phyloP scores from a whole-genome alignment of 345 rosid species.

The Trapa bicornis region DNA sequence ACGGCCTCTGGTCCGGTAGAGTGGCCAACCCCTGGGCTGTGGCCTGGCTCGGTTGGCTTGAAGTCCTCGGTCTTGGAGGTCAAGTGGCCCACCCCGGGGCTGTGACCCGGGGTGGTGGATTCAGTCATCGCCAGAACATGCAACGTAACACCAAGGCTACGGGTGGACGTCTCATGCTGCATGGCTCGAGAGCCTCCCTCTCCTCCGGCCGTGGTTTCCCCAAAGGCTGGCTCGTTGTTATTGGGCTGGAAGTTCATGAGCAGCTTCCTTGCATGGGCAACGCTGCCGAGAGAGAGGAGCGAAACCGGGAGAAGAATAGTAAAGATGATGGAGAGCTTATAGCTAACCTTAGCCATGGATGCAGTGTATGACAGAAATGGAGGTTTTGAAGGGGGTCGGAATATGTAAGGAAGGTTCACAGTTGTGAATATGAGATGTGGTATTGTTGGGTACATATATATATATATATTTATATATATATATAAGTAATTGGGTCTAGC shows the following conservation, averaged over 20 bases:
- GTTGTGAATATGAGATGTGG: background rate
- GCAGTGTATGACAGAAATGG: no score
- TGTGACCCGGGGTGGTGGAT: slow-evolving; percentile 3
- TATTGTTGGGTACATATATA: background rate
- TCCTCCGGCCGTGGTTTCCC: background rate
- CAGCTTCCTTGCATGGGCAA: slow-evolving; percentile 1
- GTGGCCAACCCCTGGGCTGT: slow-evolving; percentile 55
- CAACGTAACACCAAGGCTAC: background rate
- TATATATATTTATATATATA: background rate
- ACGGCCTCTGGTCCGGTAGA: slow-evolving; percentile 17
- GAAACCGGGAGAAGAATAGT: background rate
- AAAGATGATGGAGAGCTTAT: background rate
- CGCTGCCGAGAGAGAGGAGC: background rate
- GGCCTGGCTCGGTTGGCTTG: slow-evolving; percentile 38
- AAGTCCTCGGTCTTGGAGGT: slow-evolving; percentile 6
- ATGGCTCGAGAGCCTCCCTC: background rate
- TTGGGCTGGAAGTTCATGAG: background rate
- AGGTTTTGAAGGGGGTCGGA: background rate
- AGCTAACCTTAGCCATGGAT: background rate
- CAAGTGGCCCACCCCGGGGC: slow-evolving; percentile 6
- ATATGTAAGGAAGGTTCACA: background rate
- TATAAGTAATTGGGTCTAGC: background rate
- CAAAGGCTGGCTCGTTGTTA: background rate
- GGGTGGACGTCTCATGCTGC: background rate
- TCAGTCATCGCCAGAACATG: background rate